Evolutionary conservation across 495 filamentous ascomycete species (phyloP), one percentile per base, ranked within the genome.

Genomic region (Daldinia bambusicola): DNA sequence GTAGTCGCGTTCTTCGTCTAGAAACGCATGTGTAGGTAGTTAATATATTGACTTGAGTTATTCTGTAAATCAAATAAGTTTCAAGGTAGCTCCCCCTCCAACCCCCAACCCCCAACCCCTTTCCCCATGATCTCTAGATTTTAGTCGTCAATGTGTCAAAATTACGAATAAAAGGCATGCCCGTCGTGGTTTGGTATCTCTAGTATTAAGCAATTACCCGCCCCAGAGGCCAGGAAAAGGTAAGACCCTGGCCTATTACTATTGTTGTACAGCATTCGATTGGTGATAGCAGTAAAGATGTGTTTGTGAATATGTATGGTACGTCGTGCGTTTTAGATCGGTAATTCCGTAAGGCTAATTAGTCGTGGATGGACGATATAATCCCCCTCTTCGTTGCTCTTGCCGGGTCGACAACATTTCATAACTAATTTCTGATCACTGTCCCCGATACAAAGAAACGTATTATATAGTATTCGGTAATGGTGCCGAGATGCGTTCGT

Each of bases 131-230:
- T 57, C 50, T 69, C 70, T 73, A 68, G 53, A 43, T 61, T 74
- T 76, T 67, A 67, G 68, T 63, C 74, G 60, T 74, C 22, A 75
- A 67, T 62, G 52, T 61, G 37, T 66, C 62, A 72, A 75, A 61
- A 72, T 75, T 66, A 69, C 66, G 66, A 69, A 60, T 58, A 72
- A 61, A 70, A 36, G 70, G 55, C 69, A 66, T 72, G 69, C 61
- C 57, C 68, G 69, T 75, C 71, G 74, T 74, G 59, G 74, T 74
- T 68, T 75, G 76, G 68, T 76, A 77, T 74, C 76, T 79, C 74
- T 77, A 77, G 61, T 75, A 77, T 75, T 70, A 74, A 69, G 60
- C 45, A 56, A 71, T 69, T 65, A 69, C 57, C 70, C 41, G 65
- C 70, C 55, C 65, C 43, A 51, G 51, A 66, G 57, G 56, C 40